These are phyloP conservation scores for Babesia caballi DNA, from an alignment of 169 alveolate genomes.

Conservation along the genomic window DNA sequence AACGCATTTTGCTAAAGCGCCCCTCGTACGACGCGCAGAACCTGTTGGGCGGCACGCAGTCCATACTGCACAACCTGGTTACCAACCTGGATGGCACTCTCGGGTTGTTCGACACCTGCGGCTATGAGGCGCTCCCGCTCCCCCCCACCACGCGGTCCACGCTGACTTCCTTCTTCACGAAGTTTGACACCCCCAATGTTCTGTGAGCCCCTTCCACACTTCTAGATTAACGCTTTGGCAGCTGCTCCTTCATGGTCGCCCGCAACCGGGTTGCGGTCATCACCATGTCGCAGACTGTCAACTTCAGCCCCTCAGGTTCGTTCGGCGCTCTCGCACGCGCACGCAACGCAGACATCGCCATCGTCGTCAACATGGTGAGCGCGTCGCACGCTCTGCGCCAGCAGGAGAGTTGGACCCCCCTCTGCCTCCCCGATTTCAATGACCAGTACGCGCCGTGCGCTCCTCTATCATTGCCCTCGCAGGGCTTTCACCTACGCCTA, in stretches of 20 bases:
- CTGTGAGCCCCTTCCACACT: conserved; percentile 4
- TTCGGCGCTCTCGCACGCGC: not conserved
- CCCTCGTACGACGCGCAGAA: conserved; percentile 66
- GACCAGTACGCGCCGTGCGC: conserved; percentile 41
- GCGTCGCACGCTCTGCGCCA: conserved; percentile 82
- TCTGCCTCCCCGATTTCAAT: conserved; percentile 81
- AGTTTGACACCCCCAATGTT: conserved; percentile 37
- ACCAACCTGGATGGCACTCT: conserved; percentile 40
- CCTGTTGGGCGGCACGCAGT: conserved; percentile 64
- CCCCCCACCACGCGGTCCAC: conserved; percentile 41
- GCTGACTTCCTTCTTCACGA: conserved; percentile 30
- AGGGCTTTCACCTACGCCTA: conserved; percentile 67
- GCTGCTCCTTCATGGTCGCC: conserved; percentile 60
- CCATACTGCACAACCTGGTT: conserved; percentile 46
- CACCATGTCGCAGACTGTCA: conserved; percentile 41
- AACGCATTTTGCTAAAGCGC: conserved; percentile 47
- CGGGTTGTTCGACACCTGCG: conserved; percentile 47
- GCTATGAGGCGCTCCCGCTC: conserved; percentile 64
- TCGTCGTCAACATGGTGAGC: conserved; percentile 81
- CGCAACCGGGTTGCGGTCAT: conserved; percentile 53
- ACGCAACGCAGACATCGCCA: conserved; percentile 71
- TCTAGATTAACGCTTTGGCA: not conserved
- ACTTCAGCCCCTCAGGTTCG: conserved; percentile 52
- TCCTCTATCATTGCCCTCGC: not conserved
- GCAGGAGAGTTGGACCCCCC: conserved; percentile 88